Conservation (phyloP, 176 grass and related monocot species). For the Tillandsia leiboldiana region DNA sequence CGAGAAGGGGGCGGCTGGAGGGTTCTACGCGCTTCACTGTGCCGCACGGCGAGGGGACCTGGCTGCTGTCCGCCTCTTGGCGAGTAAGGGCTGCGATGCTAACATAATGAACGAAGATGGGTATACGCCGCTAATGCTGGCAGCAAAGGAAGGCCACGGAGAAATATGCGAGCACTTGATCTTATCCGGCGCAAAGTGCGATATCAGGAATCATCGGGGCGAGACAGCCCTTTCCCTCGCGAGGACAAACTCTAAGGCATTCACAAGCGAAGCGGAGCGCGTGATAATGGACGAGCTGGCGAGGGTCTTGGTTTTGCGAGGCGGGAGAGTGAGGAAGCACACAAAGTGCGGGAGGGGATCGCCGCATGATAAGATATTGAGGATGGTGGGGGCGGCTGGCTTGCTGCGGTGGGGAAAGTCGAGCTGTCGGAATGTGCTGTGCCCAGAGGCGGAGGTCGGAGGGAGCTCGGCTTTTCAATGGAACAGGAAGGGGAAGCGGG, state of each 20-base stretch:
- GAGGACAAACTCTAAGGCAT: constrained; percentile 17
- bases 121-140: constrained; percentile 88
- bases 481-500: constrained; percentile 38
- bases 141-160: constrained; percentile 64
- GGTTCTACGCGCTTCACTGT: constrained; percentile 76
- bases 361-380: constrained; percentile 56
- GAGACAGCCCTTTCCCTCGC: constrained; percentile 89
- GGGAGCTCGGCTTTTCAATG: constrained; percentile 66
- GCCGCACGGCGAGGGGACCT: constrained; percentile 57
- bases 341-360: constrained; percentile 63
- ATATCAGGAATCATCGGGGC: constrained; percentile 30
- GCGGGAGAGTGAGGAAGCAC: constrained; percentile 64
- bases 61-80: constrained; percentile 43
- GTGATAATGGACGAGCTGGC: constrained; percentile 80
- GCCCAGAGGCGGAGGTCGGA: constrained; percentile 57
- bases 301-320: constrained; percentile 39
- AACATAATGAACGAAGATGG: constrained; percentile 60
- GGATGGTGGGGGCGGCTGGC: constrained; percentile 48
- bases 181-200: constrained; percentile 49
- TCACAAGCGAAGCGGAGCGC: constrained; percentile 48
- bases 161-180: constrained; percentile 62
- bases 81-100: constrained; percentile 49
- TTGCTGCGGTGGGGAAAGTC: constrained; percentile 74
- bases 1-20: constrained; percentile 70
- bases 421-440: constrained; percentile 57